Evolutionary conservation across 2,329 filamentous ascomycete species (phyloP).

Genomic region (Arthrobotrys megalospora): DNA sequence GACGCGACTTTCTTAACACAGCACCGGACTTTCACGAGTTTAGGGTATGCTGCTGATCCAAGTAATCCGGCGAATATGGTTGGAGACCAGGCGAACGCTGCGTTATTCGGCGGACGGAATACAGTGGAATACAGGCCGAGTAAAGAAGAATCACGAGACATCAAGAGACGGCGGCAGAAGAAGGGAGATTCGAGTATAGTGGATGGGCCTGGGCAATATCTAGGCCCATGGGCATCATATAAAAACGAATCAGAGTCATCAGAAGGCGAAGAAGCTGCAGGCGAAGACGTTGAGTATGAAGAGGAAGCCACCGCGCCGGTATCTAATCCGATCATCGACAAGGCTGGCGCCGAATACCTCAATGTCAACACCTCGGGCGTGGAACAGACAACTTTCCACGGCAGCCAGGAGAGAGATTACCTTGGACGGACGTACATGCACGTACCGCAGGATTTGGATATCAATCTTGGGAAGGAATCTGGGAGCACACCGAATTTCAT

Average conservation of each 20-base stretch:
- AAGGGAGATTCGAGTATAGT: conserved; percentile 88
- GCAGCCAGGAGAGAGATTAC: conserved; percentile 87
- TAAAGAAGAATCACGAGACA: conserved; percentile 79
- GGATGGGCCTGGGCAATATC: conserved; percentile 88
- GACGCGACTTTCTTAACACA: conserved; percentile 91
- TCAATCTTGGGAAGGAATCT: conserved; percentile 85
- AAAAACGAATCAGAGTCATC: conserved; percentile 78
- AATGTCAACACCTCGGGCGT: conserved; percentile 69
- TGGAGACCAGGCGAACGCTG: conserved; percentile 62
- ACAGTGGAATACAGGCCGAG: conserved; percentile 72
- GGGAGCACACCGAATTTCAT: conserved; percentile 90
- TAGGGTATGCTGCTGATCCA: conserved; percentile 73
- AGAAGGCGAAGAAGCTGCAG: conserved; percentile 78
- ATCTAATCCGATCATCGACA: conserved; percentile 70
- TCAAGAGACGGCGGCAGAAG: conserved; percentile 82
- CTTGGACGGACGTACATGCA: conserved; percentile 98
- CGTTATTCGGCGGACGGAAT: conserved; percentile 70
- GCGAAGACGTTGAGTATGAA: conserved; percentile 81
- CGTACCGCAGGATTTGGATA: conserved; percentile 88
- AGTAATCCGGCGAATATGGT: conserved; percentile 67
- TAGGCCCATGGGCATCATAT: conserved; percentile 95
- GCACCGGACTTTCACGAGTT: conserved; percentile 84
- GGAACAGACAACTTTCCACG: conserved; percentile 91
- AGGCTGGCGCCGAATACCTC: conserved; percentile 71
- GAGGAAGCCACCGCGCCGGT: conserved; percentile 78